Evolutionary conservation across 352 stramenopile genomes (phyloP).

Genomic region (Pythium rhizo-oryzae): DNA sequence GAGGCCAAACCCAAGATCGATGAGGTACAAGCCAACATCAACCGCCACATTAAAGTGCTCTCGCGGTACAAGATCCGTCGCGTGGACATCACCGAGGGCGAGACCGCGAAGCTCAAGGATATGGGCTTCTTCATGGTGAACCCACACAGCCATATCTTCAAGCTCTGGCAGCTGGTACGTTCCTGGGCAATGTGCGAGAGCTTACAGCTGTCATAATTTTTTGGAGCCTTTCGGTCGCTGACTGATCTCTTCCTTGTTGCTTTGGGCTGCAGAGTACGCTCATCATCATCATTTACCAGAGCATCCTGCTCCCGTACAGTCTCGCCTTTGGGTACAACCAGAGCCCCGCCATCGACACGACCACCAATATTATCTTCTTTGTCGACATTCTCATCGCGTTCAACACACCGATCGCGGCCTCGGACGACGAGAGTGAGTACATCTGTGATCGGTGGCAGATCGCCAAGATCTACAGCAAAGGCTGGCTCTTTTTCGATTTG

Average conservation of each 20-base stretch:
- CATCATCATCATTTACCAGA: slow-evolving; percentile 80
- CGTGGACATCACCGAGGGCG: slow-evolving; percentile 44
- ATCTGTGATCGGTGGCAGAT: slow-evolving; percentile 65
- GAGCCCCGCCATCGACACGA: slow-evolving; percentile 45
- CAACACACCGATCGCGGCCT: slow-evolving; percentile 57
- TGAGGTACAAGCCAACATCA: slow-evolving; percentile 55
- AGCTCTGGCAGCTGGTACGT: slow-evolving; percentile 75
- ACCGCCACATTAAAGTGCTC: slow-evolving; percentile 77
- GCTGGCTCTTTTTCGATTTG: slow-evolving; percentile 83
- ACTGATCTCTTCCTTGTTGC: neutral
- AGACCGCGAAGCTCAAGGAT: slow-evolving; percentile 40
- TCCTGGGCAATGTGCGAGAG: neutral
- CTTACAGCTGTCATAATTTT: no score
- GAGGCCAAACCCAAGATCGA: slow-evolving; percentile 29
- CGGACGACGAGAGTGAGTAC: slow-evolving; percentile 52
- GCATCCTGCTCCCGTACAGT: slow-evolving; percentile 65
- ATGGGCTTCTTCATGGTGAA: slow-evolving; percentile 65
- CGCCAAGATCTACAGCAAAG: slow-evolving; percentile 50
- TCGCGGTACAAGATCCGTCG: slow-evolving; percentile 76
- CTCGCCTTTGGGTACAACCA: slow-evolving; percentile 65
- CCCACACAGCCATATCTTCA: slow-evolving; percentile 66
- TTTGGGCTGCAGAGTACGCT: slow-evolving; percentile 49
- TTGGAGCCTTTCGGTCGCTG: neutral
- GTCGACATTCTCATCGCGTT: slow-evolving; percentile 77
- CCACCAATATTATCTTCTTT: slow-evolving; percentile 72